Base-by-base conservation (phyloP, 306 rosid genomes). In the Pyrus bretschneideri region DNA sequence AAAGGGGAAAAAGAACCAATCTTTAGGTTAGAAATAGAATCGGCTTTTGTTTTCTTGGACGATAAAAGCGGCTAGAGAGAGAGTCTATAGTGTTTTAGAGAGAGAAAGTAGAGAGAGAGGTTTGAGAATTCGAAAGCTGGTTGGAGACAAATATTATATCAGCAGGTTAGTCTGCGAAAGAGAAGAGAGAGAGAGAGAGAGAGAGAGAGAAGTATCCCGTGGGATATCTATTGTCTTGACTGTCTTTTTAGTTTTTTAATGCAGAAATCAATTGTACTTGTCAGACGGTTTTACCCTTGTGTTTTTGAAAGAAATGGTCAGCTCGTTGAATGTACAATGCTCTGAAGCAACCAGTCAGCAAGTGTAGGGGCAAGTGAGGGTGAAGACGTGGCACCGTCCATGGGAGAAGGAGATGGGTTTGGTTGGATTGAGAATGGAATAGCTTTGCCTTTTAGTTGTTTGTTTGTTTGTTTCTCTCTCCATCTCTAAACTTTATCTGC, bases 141-240 rank as follows among this genome's bases (percentile, higher is more conserved):
- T 78, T 76, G 9, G 78, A 85, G 94, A 90, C 98, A 91, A 94
- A 90, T 19, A 76, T 82, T 75, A 64, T 55, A 83, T 83, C 90
- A 84, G 87, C 81, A 19, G 74, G 81, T 83, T 85, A 70, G 83
- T 81, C 62, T 7, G 73, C 46, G 76, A 54, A 35, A 44, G 30
- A 11, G 79, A 25, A 29, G 19, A 64, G 29, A 61, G 67, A 78
- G 5, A 65, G 68, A 25, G 25, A 25, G 23, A 23, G 23, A 23
- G 23, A 23, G 23, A 23, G 23, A 23, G 23, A 23, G 76, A 11
- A 60, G 69, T 44, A 80, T 85, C 86, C 6, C 9, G 69, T 83
- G 83, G 52, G 72, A 67, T 61, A 65, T 40, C 58, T 49, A 21
- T 70, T 77, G 76, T 21, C 55, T 66, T 66, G 23, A 45, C n/a